phyloP scores from a whole-genome alignment of 2,329 filamentous ascomycete genomes.

The Monosporascus sp. region DNA sequence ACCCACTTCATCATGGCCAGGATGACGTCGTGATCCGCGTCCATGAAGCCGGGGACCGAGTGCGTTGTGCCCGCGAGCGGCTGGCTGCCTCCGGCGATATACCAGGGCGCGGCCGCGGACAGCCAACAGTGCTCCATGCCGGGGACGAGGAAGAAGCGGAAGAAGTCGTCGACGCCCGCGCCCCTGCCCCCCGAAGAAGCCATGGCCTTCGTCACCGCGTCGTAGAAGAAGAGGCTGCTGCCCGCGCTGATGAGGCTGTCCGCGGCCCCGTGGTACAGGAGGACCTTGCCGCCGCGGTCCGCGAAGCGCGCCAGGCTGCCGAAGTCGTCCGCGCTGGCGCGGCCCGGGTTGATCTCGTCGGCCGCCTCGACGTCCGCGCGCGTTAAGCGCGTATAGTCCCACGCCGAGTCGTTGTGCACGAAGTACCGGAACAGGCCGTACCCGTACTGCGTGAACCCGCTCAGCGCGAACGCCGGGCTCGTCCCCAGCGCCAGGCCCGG shows the following conservation, averaged over 20 bases:
- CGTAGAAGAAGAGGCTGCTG: constrained; percentile 40
- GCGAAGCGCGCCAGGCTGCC: constrained; percentile 28
- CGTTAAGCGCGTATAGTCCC: constrained; percentile 30
- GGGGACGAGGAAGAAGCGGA: constrained; percentile 39
- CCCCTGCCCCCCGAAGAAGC: constrained; percentile 23
- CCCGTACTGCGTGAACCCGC: constrained; percentile 6
- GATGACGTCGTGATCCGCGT: constrained; percentile 24
- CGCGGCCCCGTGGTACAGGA: constrained; percentile 39
- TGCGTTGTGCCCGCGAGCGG: constrained; percentile 27
- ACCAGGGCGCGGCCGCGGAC: constrained; percentile 29
- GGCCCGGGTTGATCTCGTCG: not conserved
- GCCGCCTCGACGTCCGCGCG: constrained; percentile 30
- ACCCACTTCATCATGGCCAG: constrained; percentile 45
- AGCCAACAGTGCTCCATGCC: constrained; percentile 46
- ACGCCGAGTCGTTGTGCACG: constrained; percentile 39
- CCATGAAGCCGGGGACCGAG: constrained; percentile 32
- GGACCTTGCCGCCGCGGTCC: constrained; percentile 36
- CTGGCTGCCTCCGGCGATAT: constrained; percentile 12
- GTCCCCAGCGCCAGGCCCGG: constrained; percentile 9
- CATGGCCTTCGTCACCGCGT: constrained; percentile 37
- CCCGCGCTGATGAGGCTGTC: constrained; percentile 38
- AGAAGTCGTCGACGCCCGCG: constrained; percentile 21
- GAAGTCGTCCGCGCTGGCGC: constrained; percentile 14
- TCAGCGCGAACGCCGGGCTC: constrained; percentile 5
- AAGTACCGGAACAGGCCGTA: constrained; percentile 40